A percentile compares a stretch with the other conserved stretches of the same genome.
phyloP scores from a whole-genome alignment of 2,329 filamentous ascomycete genomes.

The Malbranchea cinnamomea region DNA sequence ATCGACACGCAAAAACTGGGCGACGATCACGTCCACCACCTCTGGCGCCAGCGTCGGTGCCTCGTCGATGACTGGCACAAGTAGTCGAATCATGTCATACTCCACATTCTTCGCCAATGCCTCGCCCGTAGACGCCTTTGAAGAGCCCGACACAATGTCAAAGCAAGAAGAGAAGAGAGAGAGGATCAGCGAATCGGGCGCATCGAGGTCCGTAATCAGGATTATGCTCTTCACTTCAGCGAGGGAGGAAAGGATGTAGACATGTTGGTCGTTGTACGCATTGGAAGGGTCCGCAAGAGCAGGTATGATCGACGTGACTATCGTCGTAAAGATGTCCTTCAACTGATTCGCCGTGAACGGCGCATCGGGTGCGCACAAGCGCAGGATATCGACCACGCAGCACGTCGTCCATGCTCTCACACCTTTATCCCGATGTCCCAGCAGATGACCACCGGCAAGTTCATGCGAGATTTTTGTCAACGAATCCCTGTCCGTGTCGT shows the following conservation, averaged over 20 bases:
- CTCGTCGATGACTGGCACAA: slow-evolving; percentile 79
- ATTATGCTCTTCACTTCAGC: slow-evolving; percentile 91
- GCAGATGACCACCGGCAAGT: slow-evolving; percentile 63
- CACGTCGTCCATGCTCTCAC: slow-evolving; percentile 79
- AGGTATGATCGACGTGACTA: slow-evolving; percentile 70
- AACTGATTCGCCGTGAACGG: slow-evolving; percentile 82
- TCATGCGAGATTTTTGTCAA: slow-evolving; percentile 72
- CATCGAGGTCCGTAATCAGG: slow-evolving; percentile 74
- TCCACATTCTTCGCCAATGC: slow-evolving; percentile 86
- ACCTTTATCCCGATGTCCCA: slow-evolving; percentile 85
- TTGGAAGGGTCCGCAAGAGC: slow-evolving; percentile 73
- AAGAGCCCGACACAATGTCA: slow-evolving; percentile 70
- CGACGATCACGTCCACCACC: slow-evolving; percentile 84
- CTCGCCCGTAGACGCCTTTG: slow-evolving; percentile 60
- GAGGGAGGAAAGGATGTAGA: slow-evolving; percentile 77
- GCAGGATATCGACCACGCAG: slow-evolving; percentile 84
- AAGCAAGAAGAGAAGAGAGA: slow-evolving; percentile 80
- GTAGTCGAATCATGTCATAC: slow-evolving; percentile 74
- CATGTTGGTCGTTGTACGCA: slow-evolving; percentile 83
- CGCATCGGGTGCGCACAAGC: slow-evolving; percentile 84
- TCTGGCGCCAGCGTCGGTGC: slow-evolving; percentile 59
- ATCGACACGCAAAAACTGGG: slow-evolving; percentile 83
- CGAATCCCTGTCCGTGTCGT: slow-evolving; percentile 69
- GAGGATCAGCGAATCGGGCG: slow-evolving; percentile 62
- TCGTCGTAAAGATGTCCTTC: slow-evolving; percentile 89